A percentile compares a stretch with the other conserved stretches of the same genome.
These are phyloP conservation scores for Hordeum vulgare DNA, from an alignment of 176 grass and related monocot species.

Conservation along the genomic window DNA sequence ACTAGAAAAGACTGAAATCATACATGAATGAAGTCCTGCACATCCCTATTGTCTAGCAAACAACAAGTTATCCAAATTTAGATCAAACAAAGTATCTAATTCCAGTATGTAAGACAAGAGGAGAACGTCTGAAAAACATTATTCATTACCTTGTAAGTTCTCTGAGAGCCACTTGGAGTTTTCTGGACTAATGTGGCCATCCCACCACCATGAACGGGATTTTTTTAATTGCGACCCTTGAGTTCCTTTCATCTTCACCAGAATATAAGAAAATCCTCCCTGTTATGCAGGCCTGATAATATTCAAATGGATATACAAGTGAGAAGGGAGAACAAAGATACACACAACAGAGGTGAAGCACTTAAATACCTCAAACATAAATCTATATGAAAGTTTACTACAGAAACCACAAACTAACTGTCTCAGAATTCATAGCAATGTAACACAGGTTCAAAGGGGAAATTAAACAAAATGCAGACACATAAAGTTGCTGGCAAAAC, in stretches of 20 bases:
- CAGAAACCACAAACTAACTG: neutral
- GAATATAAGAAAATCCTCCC: constrained; percentile 13
- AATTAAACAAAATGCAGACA: neutral
- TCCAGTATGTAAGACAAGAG: neutral
- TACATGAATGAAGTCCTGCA: neutral
- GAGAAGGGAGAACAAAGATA: neutral
- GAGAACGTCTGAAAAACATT: neutral
- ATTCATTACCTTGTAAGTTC: constrained; percentile 60
- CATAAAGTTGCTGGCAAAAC: neutral
- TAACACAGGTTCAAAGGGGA: neutral
- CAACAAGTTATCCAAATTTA: neutral
- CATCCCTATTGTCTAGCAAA: neutral
- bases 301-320: constrained; percentile 18
- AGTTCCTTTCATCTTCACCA: constrained; percentile 45
- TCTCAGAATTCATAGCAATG: neutral
- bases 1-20: constrained; percentile 1
- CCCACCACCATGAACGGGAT: constrained; percentile 83
- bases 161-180: constrained; percentile 78
- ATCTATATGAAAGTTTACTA: neutral
- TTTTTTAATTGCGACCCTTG: constrained; percentile 41
- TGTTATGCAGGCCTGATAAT: neutral
- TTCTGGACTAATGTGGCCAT: constrained; percentile 69
- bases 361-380: neutral
- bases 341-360: neutral
- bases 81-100: neutral